A percentile compares a stretch with the other conserved stretches of the same genome.
phyloP scores from a whole-genome alignment of 2,329 filamentous ascomycete species.

The Mollisia scopiformis region DNA sequence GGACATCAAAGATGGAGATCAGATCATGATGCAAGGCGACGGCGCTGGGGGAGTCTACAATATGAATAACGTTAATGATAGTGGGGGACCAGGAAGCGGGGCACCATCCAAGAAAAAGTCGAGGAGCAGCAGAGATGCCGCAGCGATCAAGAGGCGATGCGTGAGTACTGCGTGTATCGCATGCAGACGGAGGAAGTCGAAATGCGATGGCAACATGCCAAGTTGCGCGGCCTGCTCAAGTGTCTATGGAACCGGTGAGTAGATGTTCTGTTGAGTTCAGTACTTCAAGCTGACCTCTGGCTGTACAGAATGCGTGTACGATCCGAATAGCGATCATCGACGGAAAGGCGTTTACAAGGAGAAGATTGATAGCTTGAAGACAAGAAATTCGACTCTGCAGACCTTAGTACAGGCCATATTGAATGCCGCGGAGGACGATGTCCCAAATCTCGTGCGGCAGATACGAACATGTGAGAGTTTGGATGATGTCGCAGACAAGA shows the following conservation, averaged over 20 bases:
- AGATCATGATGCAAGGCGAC: constrained; percentile 18
- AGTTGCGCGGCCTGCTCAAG: constrained; percentile 95
- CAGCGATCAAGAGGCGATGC: constrained; percentile 66
- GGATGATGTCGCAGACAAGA: constrained; percentile 38
- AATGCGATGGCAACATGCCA: constrained; percentile 90
- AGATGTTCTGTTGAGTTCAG: not conserved
- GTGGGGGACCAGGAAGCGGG: constrained; percentile 8
- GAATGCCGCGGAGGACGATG: constrained; percentile 87
- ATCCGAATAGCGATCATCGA: constrained; percentile 93
- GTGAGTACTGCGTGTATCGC: constrained; percentile 86
- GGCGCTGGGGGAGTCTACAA: constrained; percentile 11
- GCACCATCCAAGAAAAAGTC: constrained; percentile 33
- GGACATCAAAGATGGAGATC: constrained; percentile 23
- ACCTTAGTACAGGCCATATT: constrained; percentile 92
- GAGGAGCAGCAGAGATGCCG: constrained; percentile 33
- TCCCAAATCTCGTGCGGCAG: constrained; percentile 76
- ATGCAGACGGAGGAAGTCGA: constrained; percentile 78
- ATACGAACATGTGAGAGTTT: constrained; percentile 80
- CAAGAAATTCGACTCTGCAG: constrained; percentile 83
- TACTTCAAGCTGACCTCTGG: not conserved
- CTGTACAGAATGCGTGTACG: constrained; percentile 77
- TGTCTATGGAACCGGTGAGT: constrained; percentile 73
- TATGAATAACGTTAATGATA: constrained; percentile 2
- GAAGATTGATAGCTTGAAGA: constrained; percentile 86
- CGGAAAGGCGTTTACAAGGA: constrained; percentile 97